A percentile compares a stretch with the other conserved stretches of the same genome.
Conservation (phyloP, 2,329 filamentous ascomycete species). For the Colletotrichum tanaceti region DNA sequence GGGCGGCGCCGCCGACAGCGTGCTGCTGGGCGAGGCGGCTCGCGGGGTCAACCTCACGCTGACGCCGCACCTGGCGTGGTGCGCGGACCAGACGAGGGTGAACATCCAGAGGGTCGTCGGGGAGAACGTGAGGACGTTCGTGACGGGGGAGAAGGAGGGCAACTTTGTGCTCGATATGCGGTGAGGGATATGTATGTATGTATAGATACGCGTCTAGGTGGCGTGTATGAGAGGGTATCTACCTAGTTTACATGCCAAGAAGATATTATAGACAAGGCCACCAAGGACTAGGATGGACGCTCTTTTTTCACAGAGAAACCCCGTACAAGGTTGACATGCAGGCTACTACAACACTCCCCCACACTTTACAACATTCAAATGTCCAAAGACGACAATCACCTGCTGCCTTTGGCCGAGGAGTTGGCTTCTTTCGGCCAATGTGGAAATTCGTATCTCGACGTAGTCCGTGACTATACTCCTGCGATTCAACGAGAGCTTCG, state of each 20-base stretch:
- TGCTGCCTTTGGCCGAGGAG: background rate
- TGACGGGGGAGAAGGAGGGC: slow-evolving; percentile 28
- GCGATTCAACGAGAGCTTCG: background rate
- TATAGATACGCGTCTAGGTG: too few species aligned
- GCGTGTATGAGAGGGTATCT: too few species aligned
- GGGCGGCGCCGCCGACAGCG: slow-evolving; percentile 35
- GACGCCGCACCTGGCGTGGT: slow-evolving; percentile 48
- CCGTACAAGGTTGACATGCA: background rate
- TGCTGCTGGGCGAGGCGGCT: slow-evolving; percentile 33
- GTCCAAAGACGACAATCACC: background rate
- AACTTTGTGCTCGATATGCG: slow-evolving; percentile 39
- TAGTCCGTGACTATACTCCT: background rate
- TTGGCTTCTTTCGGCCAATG: background rate
- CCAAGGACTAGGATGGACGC: background rate
- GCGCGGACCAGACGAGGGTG: slow-evolving; percentile 39
- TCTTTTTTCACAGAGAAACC: background rate
- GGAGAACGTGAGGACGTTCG: slow-evolving; percentile 34
- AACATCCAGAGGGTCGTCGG: slow-evolving; percentile 38
- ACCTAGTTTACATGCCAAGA: too few species aligned
- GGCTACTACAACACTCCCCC: slow-evolving; percentile 10
- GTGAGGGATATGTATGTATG: background rate
- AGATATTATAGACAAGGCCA: background rate
- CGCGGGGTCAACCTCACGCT: slow-evolving; percentile 47
- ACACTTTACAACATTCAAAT: slow-evolving; percentile 20
- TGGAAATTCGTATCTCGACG: background rate